Evolutionary conservation across 148 eudicot genomes (phyloP), one percentile per base, ranked within the genome.

Genomic region (Camellia sinensis): DNA sequence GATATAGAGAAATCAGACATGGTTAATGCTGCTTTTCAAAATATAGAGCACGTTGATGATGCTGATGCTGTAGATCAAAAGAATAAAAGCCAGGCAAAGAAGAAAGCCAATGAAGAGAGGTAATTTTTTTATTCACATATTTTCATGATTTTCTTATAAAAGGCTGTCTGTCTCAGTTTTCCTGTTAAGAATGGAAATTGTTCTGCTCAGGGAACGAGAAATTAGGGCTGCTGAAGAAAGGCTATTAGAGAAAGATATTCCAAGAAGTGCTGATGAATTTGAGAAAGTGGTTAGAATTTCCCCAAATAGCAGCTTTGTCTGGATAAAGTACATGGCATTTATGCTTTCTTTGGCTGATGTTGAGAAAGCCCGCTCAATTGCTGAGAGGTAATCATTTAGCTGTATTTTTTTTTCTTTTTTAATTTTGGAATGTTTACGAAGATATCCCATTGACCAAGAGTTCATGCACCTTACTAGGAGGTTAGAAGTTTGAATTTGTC

Each of bases 171-270:
- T 22, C 52, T 40, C 12, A 54, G 46, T 67, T 53, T 53, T 17
- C 48, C 11, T 56, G 1, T 7, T 76, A 61, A 61, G 10, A 53
- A 29, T 50, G 21, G 53, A 57, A n/a, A 50, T 10, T 67, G 12
- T 61, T 75, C 18, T 83, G n/a, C 64, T 6, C 79, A 91, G 90
- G 84, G 99, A 95, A 82, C 85, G 67, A 80, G 91, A 93, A 88
- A 95, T 95, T 69, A 87, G 85, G 76, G 97, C 92, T 86, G 99
- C 99, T 72, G 99, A 95, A 76, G 89, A 92, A 81, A 95, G 97
- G 78, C 87, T 91, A 54, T 83, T 92, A 7, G 91, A 89, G 81
- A 87, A 84, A 76, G 97, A 88, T 75, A 80, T 78, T 29, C 99
- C 99, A 1, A 87, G 87, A 82, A 92, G 85, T 80, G 86, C 87